Evolutionary conservation across 495 filamentous ascomycete species (phyloP), one percentile per base, ranked within the genome.

Genomic region (Daldinia vernicosa): DNA sequence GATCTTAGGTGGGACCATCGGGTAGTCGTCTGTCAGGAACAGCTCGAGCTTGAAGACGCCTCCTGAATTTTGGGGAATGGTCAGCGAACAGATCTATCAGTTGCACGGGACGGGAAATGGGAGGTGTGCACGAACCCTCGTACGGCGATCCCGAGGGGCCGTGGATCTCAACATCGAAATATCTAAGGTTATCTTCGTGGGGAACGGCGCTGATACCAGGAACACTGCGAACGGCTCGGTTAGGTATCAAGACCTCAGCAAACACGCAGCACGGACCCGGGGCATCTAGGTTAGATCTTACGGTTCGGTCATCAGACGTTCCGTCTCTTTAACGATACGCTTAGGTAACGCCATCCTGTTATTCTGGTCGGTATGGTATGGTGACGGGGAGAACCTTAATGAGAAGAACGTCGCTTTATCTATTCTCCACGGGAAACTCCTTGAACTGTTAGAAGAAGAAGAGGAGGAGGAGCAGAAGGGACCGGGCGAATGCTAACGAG

Each of bases 21-120:
- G 95, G 76, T 99, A 99, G 81, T 99, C 95, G 75, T 99, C 95
- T 35, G 95, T 96, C n/a, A 99, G 86, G 82, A 99, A 99, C 7
- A 99, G 87, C 81, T 99, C 95, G 63, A 98, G 93, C 77, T 94
- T 93, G 86, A 99, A 99, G 71, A 97, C 88, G 55, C 95, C 95
- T 72, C 93, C 95, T 97, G 28, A 19, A 56, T 6, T 47, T 47
- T 47, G 19, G 58, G 1, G n/a, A 17, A 50, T 6, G 19, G 61
- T 75, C 40, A 55, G 60, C 60, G 39, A 67, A 19, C 33, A 45
- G 33, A 26, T 12, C 52, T 33, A 24, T 60, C 15, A 30, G 9
- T 53, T 24, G 14, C 22, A 27, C 26, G 37, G 35, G 8, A n/a
- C 12, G 35, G 11, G 7, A 17, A 15, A 53, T 15, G 26, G 50